These are phyloP conservation scores for Geosmithia flava DNA, from an alignment of 2,329 filamentous ascomycete species.

Conservation along the genomic window DNA sequence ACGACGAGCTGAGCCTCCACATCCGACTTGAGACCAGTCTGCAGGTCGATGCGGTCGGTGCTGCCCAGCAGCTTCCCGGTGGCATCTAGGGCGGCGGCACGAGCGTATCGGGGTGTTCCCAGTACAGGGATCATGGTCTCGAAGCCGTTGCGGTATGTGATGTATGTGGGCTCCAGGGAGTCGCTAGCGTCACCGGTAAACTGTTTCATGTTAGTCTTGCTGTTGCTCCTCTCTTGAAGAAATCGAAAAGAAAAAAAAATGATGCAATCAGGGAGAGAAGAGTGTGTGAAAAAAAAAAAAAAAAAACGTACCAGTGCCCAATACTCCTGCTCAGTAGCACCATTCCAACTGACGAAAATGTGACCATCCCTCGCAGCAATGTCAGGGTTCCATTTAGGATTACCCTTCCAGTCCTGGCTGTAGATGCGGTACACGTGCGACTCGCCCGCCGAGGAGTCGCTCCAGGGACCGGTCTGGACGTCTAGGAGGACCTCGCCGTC, in stretches of 20 bases:
- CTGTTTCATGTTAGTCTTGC: neutral
- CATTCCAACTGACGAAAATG: slow-evolving; percentile 14
- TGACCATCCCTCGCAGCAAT: slow-evolving; percentile 5
- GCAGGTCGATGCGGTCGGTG: slow-evolving; percentile 13
- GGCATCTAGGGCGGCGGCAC: slow-evolving; percentile 9
- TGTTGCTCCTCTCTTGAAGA: too few species aligned
- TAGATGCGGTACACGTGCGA: slow-evolving; percentile 11
- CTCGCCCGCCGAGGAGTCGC: slow-evolving; percentile 8
- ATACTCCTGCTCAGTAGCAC: slow-evolving; percentile 7
- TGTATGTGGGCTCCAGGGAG: neutral
- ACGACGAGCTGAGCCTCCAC: neutral
- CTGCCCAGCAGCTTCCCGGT: slow-evolving; percentile 13
- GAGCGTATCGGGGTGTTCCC: neutral
- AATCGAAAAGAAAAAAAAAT: too few species aligned
- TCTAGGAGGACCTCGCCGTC: slow-evolving; percentile 31
- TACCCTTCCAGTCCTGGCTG: slow-evolving; percentile 12
- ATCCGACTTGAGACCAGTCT: slow-evolving; percentile 5
- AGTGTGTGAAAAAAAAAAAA: too few species aligned
- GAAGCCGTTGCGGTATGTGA: slow-evolving; percentile 2
- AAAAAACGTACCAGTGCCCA: slow-evolving; percentile 1
- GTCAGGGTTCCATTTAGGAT: slow-evolving; percentile 11
- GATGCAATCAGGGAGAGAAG: too few species aligned
- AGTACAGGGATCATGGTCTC: neutral
- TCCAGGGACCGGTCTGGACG: slow-evolving; percentile 29
- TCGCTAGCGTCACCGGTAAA: neutral